These are phyloP conservation scores for Dillenia suffruticosa DNA, from an alignment of 164 flowering plant genomes.

Conservation along the genomic window DNA sequence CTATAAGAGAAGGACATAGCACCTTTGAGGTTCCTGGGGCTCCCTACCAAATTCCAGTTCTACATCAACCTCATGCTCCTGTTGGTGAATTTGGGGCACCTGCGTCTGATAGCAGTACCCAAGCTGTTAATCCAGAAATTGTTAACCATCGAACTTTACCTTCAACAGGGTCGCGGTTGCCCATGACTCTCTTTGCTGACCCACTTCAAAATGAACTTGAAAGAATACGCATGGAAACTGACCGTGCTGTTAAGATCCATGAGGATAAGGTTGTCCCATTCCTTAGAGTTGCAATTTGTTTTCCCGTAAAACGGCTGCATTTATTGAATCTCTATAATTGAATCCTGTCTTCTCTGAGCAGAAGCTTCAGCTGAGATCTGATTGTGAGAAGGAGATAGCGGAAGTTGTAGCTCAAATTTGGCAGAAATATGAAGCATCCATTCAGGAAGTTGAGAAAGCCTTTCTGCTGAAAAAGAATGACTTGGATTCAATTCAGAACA, in stretches of 20 bases:
- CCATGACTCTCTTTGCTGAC: conserved; percentile 22
- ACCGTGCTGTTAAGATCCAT: conserved; percentile 27
- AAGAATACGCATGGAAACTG: conserved; percentile 43
- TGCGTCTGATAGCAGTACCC: conserved; percentile 11
- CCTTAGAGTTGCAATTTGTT: conserved; percentile 2
- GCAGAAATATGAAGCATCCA: conserved; percentile 41
- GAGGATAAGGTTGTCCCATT: conserved; percentile 49
- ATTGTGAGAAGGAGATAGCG: conserved; percentile 70
- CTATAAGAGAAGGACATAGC: conserved; percentile 5
- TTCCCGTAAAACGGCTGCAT: neutral
- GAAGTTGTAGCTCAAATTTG: conserved; percentile 41
- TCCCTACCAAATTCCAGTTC: conserved; percentile 3
- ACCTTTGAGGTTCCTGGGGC: conserved; percentile 10
- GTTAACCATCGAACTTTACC: conserved; percentile 16
- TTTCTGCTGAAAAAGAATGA: conserved; percentile 26
- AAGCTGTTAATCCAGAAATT: conserved; percentile 9
- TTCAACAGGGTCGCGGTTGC: conserved; percentile 12
- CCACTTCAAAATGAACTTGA: conserved; percentile 64
- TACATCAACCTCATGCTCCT: conserved; percentile 3
- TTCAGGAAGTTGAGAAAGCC: conserved; percentile 44
- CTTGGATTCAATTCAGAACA: conserved; percentile 33
- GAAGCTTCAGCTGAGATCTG: conserved; percentile 45
- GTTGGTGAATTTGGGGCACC: conserved; percentile 9
- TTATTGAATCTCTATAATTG: conserved; percentile 3
- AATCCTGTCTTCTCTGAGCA: conserved; percentile 22